Evolutionary conservation across 2,329 filamentous ascomycete genomes (phyloP).

Genomic region (Exophiala dermatitidis): DNA sequence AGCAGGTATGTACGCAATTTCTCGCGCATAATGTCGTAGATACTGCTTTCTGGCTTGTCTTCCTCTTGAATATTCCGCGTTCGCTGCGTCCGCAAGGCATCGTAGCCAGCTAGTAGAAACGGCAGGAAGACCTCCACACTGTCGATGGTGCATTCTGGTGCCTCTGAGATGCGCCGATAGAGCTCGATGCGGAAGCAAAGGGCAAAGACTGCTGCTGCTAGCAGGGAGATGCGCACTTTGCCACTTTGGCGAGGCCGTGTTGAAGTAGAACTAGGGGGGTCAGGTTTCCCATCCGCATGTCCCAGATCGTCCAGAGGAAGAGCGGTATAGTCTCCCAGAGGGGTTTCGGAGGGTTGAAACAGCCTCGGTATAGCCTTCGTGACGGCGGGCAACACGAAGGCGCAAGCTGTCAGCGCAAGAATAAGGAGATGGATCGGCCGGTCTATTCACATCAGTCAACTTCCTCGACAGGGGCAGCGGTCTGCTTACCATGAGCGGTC

Average conservation of each 20-base stretch:
- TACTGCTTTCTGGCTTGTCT: slow-evolving; percentile 14
- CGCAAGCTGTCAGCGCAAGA: slow-evolving; percentile 37
- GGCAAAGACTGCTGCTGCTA: slow-evolving; percentile 24
- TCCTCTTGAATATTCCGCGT: slow-evolving; percentile 26
- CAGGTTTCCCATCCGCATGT: slow-evolving; percentile 6
- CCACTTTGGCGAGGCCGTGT: slow-evolving; percentile 1
- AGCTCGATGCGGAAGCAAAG: slow-evolving; percentile 35
- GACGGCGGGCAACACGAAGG: slow-evolving; percentile 33
- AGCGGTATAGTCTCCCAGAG: slow-evolving; percentile 8
- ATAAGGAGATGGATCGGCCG: slow-evolving; percentile 41
- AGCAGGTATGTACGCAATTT: slow-evolving; percentile 25
- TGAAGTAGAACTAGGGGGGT: slow-evolving; percentile 1
- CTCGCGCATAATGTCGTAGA: slow-evolving; percentile 26
- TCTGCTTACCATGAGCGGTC: slow-evolving; percentile 35
- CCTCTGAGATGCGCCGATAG: slow-evolving; percentile 36
- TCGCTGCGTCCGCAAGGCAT: slow-evolving; percentile 33
- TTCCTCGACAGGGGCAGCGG: background rate
- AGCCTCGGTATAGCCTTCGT: slow-evolving; percentile 32
- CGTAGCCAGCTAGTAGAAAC: slow-evolving; percentile 37
- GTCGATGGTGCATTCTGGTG: slow-evolving; percentile 38
- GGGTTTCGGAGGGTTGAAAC: slow-evolving; percentile 15
- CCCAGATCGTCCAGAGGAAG: slow-evolving; percentile 17
- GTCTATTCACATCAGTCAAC: slow-evolving; percentile 30
- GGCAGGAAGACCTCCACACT: slow-evolving; percentile 32
- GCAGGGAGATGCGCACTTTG: slow-evolving; percentile 18